Evolutionary conservation across 441 rosid species (phyloP).

Genomic region (Rhodomyrtus psidioides): DNA sequence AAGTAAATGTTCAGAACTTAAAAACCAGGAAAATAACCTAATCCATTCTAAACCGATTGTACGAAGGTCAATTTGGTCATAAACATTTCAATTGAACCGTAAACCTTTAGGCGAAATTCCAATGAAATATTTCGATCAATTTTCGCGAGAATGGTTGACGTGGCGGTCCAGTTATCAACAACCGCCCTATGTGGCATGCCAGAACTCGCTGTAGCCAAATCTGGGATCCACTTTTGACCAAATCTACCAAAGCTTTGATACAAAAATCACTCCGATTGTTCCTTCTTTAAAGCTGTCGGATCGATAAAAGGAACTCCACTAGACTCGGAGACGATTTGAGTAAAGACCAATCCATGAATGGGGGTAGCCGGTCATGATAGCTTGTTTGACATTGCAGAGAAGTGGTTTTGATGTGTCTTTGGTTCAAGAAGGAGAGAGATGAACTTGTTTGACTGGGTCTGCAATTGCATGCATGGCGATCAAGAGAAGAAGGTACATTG

Average conservation of each 20-base stretch:
- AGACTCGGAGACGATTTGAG: background rate
- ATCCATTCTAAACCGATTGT: background rate
- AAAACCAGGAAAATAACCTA: background rate
- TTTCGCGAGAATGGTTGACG: fast-evolving
- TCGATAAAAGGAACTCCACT: background rate
- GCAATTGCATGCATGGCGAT: background rate
- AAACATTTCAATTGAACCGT: background rate
- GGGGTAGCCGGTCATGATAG: background rate
- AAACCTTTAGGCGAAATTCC: background rate
- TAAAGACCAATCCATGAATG: background rate
- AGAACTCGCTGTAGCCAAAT: background rate
- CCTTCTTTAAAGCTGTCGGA: background rate
- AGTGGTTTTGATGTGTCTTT: background rate
- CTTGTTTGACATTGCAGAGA: background rate
- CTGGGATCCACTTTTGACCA: background rate
- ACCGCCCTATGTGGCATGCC: background rate
- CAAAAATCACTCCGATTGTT: background rate
- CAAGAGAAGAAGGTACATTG: background rate
- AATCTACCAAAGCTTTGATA: background rate
- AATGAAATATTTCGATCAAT: background rate
- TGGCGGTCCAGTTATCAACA: background rate
- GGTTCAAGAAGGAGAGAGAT: background rate
- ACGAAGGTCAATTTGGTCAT: background rate
- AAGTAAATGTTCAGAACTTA: background rate
- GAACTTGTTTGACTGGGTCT: background rate